phyloP scores from a whole-genome alignment of 2,329 filamentous ascomycete genomes.

The Talaromyces sp. region DNA sequence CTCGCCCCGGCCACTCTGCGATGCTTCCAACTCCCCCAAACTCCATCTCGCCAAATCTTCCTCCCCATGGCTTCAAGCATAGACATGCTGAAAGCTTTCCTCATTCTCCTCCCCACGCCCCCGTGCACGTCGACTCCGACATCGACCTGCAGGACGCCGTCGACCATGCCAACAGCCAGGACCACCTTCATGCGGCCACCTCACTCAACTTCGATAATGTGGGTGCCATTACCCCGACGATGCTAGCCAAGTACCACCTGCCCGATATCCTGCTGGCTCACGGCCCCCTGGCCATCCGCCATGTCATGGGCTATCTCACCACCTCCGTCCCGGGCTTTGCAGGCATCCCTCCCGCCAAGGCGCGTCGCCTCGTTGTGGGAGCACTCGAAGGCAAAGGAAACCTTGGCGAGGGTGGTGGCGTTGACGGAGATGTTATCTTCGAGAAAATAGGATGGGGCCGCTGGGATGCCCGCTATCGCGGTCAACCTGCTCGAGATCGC shows the following conservation, averaged over 20 bases:
- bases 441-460: constrained; percentile 97
- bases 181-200: constrained; percentile 28
- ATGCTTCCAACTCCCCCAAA: constrained; percentile 84
- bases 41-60: constrained; percentile 84
- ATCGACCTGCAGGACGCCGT: constrained; percentile 71
- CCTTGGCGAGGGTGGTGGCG: constrained; percentile 47
- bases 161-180: constrained; percentile 45
- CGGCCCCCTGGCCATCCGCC: constrained; percentile 86
- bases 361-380: constrained; percentile 83
- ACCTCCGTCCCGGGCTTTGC: constrained; percentile 91
- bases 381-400: constrained; percentile 75
- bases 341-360: constrained; percentile 80
- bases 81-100: constrained; percentile 28
- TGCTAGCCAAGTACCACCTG: constrained; percentile 85
- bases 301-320: constrained; percentile 91
- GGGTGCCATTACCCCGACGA: constrained; percentile 73
- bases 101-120: constrained; percentile 37
- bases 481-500: constrained; percentile 44
- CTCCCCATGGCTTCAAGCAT: constrained; percentile 67
- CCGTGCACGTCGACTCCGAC: constrained; percentile 68
- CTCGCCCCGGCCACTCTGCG: constrained; percentile 26
- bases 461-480: constrained; percentile 79
- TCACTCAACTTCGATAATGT: constrained; percentile 59
- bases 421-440: constrained; percentile 58
- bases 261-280: constrained; percentile 85